Conservation (phyloP, 2,329 filamentous ascomycete genomes). For the Alternaria alternata region DNA sequence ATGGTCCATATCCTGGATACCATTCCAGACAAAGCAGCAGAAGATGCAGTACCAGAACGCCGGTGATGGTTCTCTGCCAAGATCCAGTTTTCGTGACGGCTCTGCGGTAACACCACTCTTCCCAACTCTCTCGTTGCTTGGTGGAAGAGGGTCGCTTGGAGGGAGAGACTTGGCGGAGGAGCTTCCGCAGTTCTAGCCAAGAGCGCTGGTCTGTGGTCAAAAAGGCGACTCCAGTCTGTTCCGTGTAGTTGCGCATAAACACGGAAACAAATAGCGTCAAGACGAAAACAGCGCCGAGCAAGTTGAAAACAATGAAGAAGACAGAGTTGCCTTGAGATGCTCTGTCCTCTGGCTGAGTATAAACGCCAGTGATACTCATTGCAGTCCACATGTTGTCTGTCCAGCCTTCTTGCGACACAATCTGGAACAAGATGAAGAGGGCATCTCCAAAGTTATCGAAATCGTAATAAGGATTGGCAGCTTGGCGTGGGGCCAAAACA, state of each 20-base stretch:
- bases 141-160: conserved; percentile 89
- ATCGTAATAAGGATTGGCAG: conserved; percentile 82
- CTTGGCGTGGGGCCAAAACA: conserved; percentile 82
- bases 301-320: conserved; percentile 96
- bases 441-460: conserved; percentile 96
- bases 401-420: conserved; percentile 99
- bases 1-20: conserved; percentile 75
- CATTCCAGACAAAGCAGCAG: conserved; percentile 85
- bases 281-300: conserved; percentile 94
- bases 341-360: conserved; percentile 74
- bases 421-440: conserved; percentile 96
- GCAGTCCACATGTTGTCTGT: conserved; percentile 87
- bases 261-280: conserved; percentile 97
- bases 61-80: conserved; percentile 87
- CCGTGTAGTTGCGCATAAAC: conserved; percentile 99
- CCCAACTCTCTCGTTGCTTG: conserved; percentile 75
- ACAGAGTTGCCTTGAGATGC: conserved; percentile 83
- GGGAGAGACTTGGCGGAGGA: conserved; percentile 89
- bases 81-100: conserved; percentile 92
- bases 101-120: conserved; percentile 92
- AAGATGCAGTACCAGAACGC: conserved; percentile 81
- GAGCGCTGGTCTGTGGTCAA: conserved; percentile 94
- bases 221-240: conserved; percentile 96
- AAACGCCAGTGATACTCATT: conserved; percentile 80
- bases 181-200: conserved; percentile 93